These are phyloP conservation scores for Davidsoniella virescens DNA, from an alignment of 2,329 filamentous ascomycete species.

Conservation along the genomic window DNA sequence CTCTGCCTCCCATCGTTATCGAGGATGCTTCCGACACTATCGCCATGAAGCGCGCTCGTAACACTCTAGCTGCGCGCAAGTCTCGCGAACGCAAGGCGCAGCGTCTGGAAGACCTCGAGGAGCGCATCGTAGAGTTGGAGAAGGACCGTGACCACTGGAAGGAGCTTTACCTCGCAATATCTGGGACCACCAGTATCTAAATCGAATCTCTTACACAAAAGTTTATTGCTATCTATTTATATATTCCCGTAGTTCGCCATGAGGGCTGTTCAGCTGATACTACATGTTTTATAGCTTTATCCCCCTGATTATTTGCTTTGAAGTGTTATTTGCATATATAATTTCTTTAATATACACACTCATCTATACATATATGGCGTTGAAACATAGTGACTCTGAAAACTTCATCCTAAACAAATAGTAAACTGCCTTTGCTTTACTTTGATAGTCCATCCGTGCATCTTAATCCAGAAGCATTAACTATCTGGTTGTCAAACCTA, in stretches of 20 bases:
- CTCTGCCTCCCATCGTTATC: slow-evolving; percentile 60
- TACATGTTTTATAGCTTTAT: background rate
- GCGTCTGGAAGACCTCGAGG: slow-evolving; percentile 58
- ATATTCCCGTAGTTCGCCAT: background rate
- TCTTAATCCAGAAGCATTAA: too few relatives aligned
- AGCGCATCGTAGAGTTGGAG: slow-evolving; percentile 52
- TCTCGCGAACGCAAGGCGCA: slow-evolving; percentile 75
- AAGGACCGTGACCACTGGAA: slow-evolving; percentile 52
- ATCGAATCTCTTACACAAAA: slow-evolving; percentile 16
- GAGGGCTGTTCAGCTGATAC: background rate
- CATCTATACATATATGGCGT: too few relatives aligned
- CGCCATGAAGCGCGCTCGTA: slow-evolving; percentile 86
- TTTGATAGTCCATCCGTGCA: too few relatives aligned
- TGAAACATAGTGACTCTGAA: too few relatives aligned
- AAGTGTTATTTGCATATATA: background rate
- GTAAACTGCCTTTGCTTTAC: too few relatives aligned
- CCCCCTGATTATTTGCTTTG: background rate
- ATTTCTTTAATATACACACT: too few relatives aligned
- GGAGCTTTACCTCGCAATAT: slow-evolving; percentile 31
- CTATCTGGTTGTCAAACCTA: too few relatives aligned
- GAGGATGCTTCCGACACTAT: slow-evolving; percentile 56
- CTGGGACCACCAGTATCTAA: slow-evolving; percentile 15
- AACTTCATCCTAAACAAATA: too few relatives aligned
- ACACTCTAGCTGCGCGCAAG: slow-evolving; percentile 85
- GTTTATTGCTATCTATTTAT: slow-evolving; percentile 13